phyloP scores from a whole-genome alignment of 805 yeast genomes.

The Hanseniaspora nectarophila region DNA sequence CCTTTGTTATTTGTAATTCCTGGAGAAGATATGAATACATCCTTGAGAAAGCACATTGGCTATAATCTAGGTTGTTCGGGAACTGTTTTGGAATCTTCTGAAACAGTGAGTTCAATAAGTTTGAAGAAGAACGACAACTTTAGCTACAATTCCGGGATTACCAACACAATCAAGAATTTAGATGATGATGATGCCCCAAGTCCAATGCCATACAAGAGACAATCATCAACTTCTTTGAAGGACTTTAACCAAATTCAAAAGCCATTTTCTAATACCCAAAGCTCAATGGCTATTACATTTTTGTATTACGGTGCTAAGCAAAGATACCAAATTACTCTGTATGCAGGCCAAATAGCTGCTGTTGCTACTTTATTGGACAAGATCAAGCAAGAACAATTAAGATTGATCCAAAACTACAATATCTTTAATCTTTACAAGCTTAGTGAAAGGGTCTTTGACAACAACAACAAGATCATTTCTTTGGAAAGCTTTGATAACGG shows the following conservation, averaged over 20 bases:
- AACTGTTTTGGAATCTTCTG: conserved; percentile 20
- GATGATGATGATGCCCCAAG: conserved; percentile 2
- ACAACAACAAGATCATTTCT: conserved; percentile 69
- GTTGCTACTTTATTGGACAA: conserved; percentile 74
- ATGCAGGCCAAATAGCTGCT: conserved; percentile 37
- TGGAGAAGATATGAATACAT: conserved; percentile 60
- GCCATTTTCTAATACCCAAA: not conserved
- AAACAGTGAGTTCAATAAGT: conserved; percentile 10
- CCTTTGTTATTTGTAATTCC: conserved; percentile 64
- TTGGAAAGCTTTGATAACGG: conserved; percentile 94
- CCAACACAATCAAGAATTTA: not conserved
- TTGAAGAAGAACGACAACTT: conserved; percentile 8
- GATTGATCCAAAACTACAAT: conserved; percentile 58
- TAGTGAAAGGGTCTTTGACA: conserved; percentile 63
- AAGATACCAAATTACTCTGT: conserved; percentile 34
- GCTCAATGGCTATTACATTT: conserved; percentile 26
- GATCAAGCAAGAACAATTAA: conserved; percentile 65
- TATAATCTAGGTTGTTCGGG: conserved; percentile 26
- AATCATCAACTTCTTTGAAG: conserved; percentile 4
- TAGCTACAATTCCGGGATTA: conserved; percentile 9
- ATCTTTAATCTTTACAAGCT: conserved; percentile 68
- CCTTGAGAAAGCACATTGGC: conserved; percentile 36
- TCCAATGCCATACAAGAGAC: not conserved
- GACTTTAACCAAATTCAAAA: not conserved
- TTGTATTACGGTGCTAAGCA: conserved; percentile 30